phyloP scores from a whole-genome alignment of 2,329 filamentous ascomycete species.

The Trichoderma afroharzianum region DNA sequence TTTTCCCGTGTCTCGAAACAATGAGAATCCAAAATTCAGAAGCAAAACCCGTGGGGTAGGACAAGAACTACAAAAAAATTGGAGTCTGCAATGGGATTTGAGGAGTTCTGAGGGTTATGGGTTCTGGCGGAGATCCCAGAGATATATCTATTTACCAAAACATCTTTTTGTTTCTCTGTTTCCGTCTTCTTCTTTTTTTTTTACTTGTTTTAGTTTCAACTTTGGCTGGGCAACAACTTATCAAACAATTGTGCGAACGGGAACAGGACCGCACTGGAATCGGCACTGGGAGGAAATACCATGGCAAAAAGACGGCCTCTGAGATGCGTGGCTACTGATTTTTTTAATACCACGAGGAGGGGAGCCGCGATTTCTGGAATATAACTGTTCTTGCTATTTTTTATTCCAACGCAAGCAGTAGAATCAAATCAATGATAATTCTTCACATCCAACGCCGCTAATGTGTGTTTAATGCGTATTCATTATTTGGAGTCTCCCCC shows the following conservation, averaged over 20 bases:
- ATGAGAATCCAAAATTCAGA: neutral
- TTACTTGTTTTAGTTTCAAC: neutral
- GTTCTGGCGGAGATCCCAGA: neutral
- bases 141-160: neutral
- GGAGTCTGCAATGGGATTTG: neutral
- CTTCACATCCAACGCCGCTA: neutral
- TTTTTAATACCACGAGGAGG: neutral
- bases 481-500: neutral
- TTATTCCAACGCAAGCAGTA: neutral
- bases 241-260: neutral
- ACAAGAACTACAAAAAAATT: neutral
- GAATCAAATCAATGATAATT: neutral
- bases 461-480: neutral
- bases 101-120: neutral
- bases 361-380: neutral
- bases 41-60: neutral
- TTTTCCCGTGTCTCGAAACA: neutral
- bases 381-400: neutral
- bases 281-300: neutral
- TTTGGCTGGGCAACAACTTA: neutral
- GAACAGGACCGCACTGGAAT: slow-evolving; percentile 5
- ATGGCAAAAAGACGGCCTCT: neutral
- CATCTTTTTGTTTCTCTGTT: neutral
- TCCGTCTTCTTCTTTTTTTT: neutral
- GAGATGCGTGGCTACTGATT: neutral